Conservation (phyloP, 140 eudicot genomes). For the Bidens hawaiensis region DNA sequence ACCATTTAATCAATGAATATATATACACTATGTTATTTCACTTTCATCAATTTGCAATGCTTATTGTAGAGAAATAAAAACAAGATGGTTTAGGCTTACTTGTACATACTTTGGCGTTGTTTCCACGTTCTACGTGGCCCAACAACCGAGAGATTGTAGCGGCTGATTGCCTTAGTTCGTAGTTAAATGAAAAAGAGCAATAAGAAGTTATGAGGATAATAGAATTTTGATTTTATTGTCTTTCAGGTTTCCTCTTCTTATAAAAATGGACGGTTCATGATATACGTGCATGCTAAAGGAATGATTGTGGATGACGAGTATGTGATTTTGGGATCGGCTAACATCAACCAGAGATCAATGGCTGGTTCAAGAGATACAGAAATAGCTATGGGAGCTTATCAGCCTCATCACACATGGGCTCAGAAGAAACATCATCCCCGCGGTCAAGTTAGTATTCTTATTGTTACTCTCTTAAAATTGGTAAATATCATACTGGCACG, state of each 20-base stretch:
- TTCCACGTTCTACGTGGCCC: no score
- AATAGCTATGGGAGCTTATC: slow-evolving; percentile 93
- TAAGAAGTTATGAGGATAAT: not conserved
- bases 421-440: slow-evolving; percentile 51
- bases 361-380: slow-evolving; percentile 97
- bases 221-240: not conserved
- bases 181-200: not conserved
- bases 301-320: slow-evolving; percentile 94
- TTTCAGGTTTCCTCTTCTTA: slow-evolving; percentile 59
- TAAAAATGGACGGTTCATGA: slow-evolving; percentile 66
- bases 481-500: no score
- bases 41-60: no score
- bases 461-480: not conserved
- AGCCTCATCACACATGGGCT: slow-evolving; percentile 76
- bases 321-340: slow-evolving; percentile 82
- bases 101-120: no score
- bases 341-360: slow-evolving; percentile 92
- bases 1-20: no score
- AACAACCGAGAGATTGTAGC: not conserved
- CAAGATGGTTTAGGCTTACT: no score
- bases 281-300: slow-evolving; percentile 93
- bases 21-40: no score
- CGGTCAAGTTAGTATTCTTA: slow-evolving; percentile 60
- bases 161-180: no score
- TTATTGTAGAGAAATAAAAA: no score